Evolutionary conservation across 805 yeast genomes (phyloP), one percentile per base, ranked within the genome.

Genomic region (Hanseniaspora osmophila): DNA sequence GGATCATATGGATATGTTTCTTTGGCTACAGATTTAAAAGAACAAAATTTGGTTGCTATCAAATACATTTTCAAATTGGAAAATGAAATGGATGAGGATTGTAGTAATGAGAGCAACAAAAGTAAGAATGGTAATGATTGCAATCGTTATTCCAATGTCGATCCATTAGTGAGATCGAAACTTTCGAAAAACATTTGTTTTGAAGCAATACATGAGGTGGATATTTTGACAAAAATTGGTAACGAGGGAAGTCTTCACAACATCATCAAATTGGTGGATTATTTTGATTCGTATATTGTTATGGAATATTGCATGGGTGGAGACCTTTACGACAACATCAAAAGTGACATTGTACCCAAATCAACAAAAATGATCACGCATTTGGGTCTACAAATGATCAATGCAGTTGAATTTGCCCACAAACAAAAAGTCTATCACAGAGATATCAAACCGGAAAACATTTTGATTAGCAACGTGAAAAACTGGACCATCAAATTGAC

Each of bases 1-100:
- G 97, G 97, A 30, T 85, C 96, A 0, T 90, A 85, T 62, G 97
- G 97, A 43, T 74, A 83, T 41, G 97, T 90, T 9, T 78, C 94
- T 2, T 70, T 90, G 22, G 96, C 95, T 10, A 78, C 77, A 54
- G 95, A 90, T 60, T 53, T 62, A 3, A 52, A 54, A 18, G 69
- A 71, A 22, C 63, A 67, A 35, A 65, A 68, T 46, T 63, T 83
- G 42, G 94, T 84, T 29, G 97, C 96, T 2, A 77, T 90, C 49
- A 88, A 90, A 64, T 84, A 84, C 59, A 80, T 87, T 46, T 80
- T 77, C 53, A 80, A 84, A 17, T 56, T 73, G 19, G 74, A 73
- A 39, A 66, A 68, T 47, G 64, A 64, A 42, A 69, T 65, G 43
- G 61, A 59, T 11, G 50, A 54, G 5, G 58, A 58, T n/a, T n/a